Percentiles rank a stretch among this genome's conserved stretches.
Conservation (phyloP, 257 asterid genomes). For the Haberlea rhodopensis region DNA sequence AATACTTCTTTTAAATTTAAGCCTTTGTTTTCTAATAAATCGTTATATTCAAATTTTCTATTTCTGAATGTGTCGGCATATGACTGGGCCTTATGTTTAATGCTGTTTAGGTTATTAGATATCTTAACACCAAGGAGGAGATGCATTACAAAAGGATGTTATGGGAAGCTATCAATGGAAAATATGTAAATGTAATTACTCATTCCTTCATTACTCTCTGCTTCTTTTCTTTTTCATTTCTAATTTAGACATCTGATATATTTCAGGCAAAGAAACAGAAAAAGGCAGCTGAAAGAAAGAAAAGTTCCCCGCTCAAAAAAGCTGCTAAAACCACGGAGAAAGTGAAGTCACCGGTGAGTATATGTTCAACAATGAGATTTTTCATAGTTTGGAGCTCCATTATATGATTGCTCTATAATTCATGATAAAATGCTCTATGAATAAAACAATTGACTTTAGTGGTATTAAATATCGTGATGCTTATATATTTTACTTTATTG, state of each 20-base stretch:
- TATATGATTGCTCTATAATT: constrained; percentile 12
- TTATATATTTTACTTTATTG: neutral
- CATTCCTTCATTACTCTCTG: constrained; percentile 20
- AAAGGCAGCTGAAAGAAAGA: constrained; percentile 34
- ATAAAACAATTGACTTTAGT: neutral
- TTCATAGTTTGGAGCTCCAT: neutral
- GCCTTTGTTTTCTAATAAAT: neutral
- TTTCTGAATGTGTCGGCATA: constrained; percentile 16
- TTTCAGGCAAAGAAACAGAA: constrained; percentile 50
- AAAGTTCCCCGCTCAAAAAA: constrained; percentile 27
- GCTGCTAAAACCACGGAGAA: constrained; percentile 36
- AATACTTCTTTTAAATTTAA: neutral
- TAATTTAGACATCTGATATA: constrained; percentile 16
- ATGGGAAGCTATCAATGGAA: constrained; percentile 59
- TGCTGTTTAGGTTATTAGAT: constrained; percentile 46
- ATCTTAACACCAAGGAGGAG: constrained; percentile 55
- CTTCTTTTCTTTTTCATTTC: constrained; percentile 9
- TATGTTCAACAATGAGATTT: constrained; percentile 1
- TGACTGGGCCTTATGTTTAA: constrained; percentile 20
- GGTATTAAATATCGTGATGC: neutral
- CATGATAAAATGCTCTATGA: neutral
- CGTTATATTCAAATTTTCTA: neutral
- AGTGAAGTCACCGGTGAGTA: constrained; percentile 34
- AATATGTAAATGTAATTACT: constrained; percentile 34
- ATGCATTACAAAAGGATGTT: constrained; percentile 41